Conservation (phyloP, 192 early-diverging fungal genomes). For the Phycomyces nitens region DNA sequence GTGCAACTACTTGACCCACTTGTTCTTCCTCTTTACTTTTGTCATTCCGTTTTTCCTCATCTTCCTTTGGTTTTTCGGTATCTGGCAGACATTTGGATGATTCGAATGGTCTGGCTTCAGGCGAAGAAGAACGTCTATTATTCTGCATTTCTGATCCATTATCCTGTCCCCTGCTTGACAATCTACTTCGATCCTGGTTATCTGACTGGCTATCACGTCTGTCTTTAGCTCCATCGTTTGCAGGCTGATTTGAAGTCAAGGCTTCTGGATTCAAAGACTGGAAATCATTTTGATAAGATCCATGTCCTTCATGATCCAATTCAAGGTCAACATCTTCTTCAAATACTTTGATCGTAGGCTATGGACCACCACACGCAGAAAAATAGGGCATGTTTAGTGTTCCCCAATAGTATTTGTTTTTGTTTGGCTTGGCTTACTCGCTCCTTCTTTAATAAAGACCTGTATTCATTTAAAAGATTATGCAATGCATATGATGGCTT, state of each 20-base stretch:
- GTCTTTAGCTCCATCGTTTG: background rate
- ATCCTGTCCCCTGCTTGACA: background rate
- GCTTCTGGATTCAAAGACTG: background rate
- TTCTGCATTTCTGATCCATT: background rate
- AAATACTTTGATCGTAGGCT: slow-evolving; percentile 69
- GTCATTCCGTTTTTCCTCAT: background rate
- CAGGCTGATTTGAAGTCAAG: background rate
- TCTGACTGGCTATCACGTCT: background rate
- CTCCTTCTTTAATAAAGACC: background rate
- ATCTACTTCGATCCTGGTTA: background rate
- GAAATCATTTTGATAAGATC: background rate
- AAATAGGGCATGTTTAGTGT: background rate
- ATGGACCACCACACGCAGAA: slow-evolving; percentile 7
- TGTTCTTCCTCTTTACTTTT: background rate
- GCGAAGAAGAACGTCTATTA: background rate
- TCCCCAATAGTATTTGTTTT: background rate
- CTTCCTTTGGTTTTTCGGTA: background rate
- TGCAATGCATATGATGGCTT: too few species aligned
- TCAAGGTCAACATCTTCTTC: slow-evolving; percentile 71
- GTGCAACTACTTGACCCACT: background rate
- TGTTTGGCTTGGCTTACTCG: background rate
- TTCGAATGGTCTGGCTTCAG: background rate
- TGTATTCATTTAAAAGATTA: background rate
- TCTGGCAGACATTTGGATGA: slow-evolving; percentile 15
- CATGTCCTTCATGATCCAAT: slow-evolving; percentile 30